Evolutionary conservation across 176 grass and related monocot genomes (phyloP).

Genomic region (Coix lacrymajobi): DNA sequence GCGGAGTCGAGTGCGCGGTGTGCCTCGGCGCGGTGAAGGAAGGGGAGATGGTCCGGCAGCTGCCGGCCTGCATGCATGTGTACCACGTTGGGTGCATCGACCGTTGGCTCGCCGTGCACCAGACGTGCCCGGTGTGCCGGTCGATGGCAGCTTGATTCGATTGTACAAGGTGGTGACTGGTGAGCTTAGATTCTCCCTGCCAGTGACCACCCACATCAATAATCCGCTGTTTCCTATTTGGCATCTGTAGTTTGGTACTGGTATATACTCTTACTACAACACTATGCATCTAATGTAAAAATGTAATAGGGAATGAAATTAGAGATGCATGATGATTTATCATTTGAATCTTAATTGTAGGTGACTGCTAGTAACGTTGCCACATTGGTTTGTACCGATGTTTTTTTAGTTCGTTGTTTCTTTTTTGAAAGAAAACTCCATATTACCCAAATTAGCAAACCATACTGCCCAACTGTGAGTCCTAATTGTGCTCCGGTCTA

Average conservation of each 20-base stretch:
- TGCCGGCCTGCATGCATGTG: conserved; percentile 26
- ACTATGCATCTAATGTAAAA: not conserved
- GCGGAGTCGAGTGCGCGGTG: conserved; percentile 16
- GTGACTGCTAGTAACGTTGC: no score
- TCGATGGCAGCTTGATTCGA: not conserved
- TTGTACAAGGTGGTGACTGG: not conserved
- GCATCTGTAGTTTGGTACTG: not conserved
- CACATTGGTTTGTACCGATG: no score
- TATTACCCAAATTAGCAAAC: no score
- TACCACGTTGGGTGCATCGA: conserved; percentile 44
- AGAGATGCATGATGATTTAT: not conserved
- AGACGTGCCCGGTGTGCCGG: conserved; percentile 35
- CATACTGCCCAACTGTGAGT: no score
- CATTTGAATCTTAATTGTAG: no score
- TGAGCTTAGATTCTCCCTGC: not conserved
- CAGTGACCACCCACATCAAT: not conserved
- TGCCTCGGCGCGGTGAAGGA: conserved; percentile 25
- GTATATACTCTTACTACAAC: not conserved
- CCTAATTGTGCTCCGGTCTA: no score
- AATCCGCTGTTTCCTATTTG: not conserved
- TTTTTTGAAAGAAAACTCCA: no score
- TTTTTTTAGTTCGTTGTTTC: no score
- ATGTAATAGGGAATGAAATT: not conserved
- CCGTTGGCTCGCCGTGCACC: conserved; percentile 18
- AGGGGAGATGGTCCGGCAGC: conserved; percentile 39